Base-by-base conservation (phyloP, 768 basidiomycete species). In the Calvatia gigantea region DNA sequence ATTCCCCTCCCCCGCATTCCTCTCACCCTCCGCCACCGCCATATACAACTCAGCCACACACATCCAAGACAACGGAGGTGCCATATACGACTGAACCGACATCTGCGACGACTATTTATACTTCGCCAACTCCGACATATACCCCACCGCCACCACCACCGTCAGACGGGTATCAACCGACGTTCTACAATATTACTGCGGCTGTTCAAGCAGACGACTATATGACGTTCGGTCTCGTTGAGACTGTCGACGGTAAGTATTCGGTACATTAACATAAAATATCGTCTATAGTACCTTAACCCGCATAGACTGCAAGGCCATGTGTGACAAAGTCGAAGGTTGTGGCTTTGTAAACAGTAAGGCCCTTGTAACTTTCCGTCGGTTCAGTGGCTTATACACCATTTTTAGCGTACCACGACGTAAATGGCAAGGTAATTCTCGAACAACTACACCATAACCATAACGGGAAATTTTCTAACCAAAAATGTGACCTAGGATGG, bases 271-370 rank as follows among this genome's bases (percentile, higher is more conserved):
- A n/a, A n/a, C n/a, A n/a, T n/a, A n/a, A n/a, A n/a, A n/a, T n/a
- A n/a, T n/a, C n/a, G n/a, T 23, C 3, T 21, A 14, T n/a, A 19
- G 7, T 21, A 21, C 3, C 19, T 21, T 1, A 42, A 11, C 25
- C 7, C 19, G 21, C 31, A 50, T 43, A 78, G 76, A 75, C 29
- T 79, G 77, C 64, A 69, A 70, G 62, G 65, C 71, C 14, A 79
- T 77, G 77, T 79, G 77, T 58, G 65, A 75, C 64, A 58, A 61
- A 32, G 73, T 77, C 50, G 2, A 27, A 6, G 74, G 72, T 19
- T 79, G 77, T 63, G 64, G 51, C 9, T 79, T 79, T 58, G 69
- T 70, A 51, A 79, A 79, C 62, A 71, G 75, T 78, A 59, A 45
- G 73, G n/a, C n/a, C n/a, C n/a, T 23, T 11, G n/a, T 19, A 15